Base-by-base conservation (phyloP, 1,284 basidiomycete genomes). In the Naganishia sp. region DNA sequence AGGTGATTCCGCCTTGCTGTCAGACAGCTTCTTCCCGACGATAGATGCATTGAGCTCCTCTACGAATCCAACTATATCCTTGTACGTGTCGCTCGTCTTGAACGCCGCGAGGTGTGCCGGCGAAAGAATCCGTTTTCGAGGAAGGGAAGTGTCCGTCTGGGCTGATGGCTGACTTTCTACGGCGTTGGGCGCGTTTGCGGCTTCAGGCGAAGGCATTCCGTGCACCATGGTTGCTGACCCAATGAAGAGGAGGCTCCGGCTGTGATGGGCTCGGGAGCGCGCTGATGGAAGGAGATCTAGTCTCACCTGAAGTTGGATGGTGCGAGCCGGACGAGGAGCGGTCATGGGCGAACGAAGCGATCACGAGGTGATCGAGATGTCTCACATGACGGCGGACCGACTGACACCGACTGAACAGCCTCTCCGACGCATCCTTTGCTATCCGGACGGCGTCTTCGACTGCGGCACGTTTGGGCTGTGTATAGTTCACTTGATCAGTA, bases 41-140 rank as follows among this genome's bases (percentile, higher is more conserved):
- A 94, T 86, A 0, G 86, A 82, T 18, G 86, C 84, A 75, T 98
- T 98, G 57, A 97, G 84, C 0, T 82, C 79, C 65, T 88, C 84
- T 64, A 98, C 85, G 73, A 92, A 94, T 0, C 82, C 78, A 13
- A 93, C 78, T 59, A 98, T 84, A 25, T 86, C 83, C 36, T 82
- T 76, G 75, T 94, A 87, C 0, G 92, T 89, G 53, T 83, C 77
- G 0, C 90, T 93, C 3, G 82, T 73, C 74, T 93, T 86, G 76
- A 97, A 99, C n/a, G 86, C 87, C 43, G 86, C 82, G 0, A 98
- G 85, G 72, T 97, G 93, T 10, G 84, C 85, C 46, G 84, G 86
- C 0, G 88, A 86, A 21, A 99, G 81, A 71, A 99, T 93, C 23
- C 83, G 83, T 82, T 97, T 98, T 44, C 59, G 59, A 10, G 59